Base-by-base conservation (phyloP, 305 asterid genomes). In the Striga hermonthica region DNA sequence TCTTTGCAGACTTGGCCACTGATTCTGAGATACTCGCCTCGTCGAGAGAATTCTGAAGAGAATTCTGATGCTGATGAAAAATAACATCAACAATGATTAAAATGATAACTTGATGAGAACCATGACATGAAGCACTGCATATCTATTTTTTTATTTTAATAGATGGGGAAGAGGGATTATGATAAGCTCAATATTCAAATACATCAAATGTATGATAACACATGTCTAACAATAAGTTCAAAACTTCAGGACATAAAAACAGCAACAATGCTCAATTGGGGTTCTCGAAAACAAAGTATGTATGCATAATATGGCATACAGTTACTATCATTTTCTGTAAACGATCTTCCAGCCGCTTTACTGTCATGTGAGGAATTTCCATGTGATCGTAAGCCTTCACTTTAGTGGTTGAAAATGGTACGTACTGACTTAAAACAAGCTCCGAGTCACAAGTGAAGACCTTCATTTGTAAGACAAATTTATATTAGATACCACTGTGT, bases 391-490 rank as follows among this genome's bases (percentile, higher is more conserved):
- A 92, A 1, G 16, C 41, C 82, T 80, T 83, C 82, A 89, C 43
- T 75, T 81, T 87, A 2, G 87, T 73, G 28, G 83, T 83, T 10
- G 97, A 82, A 63, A 80, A 85, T 41, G 93, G 78, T 63, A 86
- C 55, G 48, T 83, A 70, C 64, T 34, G 71, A 48, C 85, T 77
- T 72, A 91, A 61, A 41, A 82, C 83, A 38, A 79, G 66, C 64
- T 83, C 89, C 7, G 83, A 83, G 14, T 60, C 77, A 79, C 96
- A 86, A 0, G 98, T 92, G 80, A 78, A 87, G 53, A 92, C 88
- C 98, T 92, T 74, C 86, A 83, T 74, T 78, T 36, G 59, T 9
- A 72, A 63, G 62, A 72, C 72, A 68, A 64, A 39, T 22, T 39
- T 7, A 63, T 40, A 70, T 75, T 43, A 80, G 75, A 52, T 39